A percentile compares a stretch with the other conserved stretches of the same genome.
phyloP scores from a whole-genome alignment of 176 grass and related monocot genomes.

The Dendrocalamus sinicus region DNA sequence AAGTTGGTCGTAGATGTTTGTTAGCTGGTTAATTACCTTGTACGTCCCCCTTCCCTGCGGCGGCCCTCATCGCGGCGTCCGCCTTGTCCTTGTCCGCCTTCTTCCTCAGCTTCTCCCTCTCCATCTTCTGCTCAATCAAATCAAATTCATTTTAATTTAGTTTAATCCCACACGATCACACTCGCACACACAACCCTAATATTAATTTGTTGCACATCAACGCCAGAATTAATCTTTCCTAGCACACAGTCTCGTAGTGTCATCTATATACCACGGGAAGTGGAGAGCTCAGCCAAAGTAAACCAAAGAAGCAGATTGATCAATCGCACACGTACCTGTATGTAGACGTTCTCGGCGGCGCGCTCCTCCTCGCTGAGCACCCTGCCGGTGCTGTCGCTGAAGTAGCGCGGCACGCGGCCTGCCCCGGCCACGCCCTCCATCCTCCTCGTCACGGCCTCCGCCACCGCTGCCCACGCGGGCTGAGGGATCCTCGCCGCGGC shows the following conservation, averaged over 20 bases:
- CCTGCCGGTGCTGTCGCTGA: conserved; percentile 66
- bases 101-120: conserved; percentile 86
- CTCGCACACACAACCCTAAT: not conserved
- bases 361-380: conserved; percentile 90
- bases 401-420: conserved; percentile 56
- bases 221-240: not conserved
- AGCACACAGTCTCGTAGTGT: not conserved
- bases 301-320: not conserved
- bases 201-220: not conserved
- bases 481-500: not conserved
- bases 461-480: conserved; percentile 20
- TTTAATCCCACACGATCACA: not conserved
- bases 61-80: conserved; percentile 52
- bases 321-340: conserved; percentile 50
- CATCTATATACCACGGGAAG: too few relatives aligned
- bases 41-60: conserved; percentile 25
- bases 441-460: conserved; percentile 24
- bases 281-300: not conserved
- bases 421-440: conserved; percentile 43
- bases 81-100: conserved; percentile 67
- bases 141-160: not conserved
- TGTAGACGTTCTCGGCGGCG: conserved; percentile 82
- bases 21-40: not conserved
- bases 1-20: not conserved
- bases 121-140: conserved; percentile 74